These are phyloP conservation scores for Wickerhamomyces queroliae DNA, from an alignment of 805 yeast genomes.

Conservation along the genomic window DNA sequence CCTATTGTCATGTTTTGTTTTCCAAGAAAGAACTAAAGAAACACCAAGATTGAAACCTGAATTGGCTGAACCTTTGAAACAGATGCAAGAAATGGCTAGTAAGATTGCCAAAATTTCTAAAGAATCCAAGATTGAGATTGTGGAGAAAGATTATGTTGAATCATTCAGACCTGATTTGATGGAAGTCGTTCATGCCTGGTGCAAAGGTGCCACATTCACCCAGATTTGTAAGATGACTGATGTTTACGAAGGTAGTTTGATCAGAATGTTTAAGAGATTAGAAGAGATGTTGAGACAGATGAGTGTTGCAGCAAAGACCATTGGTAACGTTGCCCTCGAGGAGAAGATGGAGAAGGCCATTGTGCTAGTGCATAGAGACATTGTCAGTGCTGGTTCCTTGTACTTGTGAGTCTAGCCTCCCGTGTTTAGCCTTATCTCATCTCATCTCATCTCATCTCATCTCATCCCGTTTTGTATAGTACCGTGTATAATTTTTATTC, in stretches of 20 bases:
- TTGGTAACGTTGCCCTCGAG: slow-evolving; percentile 84
- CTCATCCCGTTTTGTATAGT: too few species aligned
- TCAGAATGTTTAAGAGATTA: slow-evolving; percentile 88
- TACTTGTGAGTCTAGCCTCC: slow-evolving; percentile 42
- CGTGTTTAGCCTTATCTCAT: too few species aligned
- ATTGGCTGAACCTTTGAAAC: slow-evolving; percentile 85
- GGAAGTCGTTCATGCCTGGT: slow-evolving; percentile 98
- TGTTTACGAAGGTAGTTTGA: slow-evolving; percentile 94
- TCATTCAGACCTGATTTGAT: slow-evolving; percentile 87
- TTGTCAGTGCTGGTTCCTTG: slow-evolving; percentile 93
- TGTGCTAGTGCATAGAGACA: slow-evolving; percentile 88
- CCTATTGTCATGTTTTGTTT: slow-evolving; percentile 87
- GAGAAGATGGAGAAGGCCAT: slow-evolving; percentile 84
- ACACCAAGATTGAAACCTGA: slow-evolving; percentile 83
- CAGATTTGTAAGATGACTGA: slow-evolving; percentile 99
- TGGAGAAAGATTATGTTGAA: slow-evolving; percentile 90
- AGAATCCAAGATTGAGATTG: slow-evolving; percentile 85
- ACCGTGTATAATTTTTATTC: too few species aligned
- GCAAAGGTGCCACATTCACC: slow-evolving; percentile 91
- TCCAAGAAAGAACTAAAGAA: slow-evolving; percentile 93
- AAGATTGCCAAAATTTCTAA: slow-evolving; percentile 84
- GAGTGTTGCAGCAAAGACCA: slow-evolving; percentile 87
- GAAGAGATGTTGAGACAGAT: slow-evolving; percentile 92
- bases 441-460: too few species aligned
- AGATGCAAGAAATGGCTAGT: slow-evolving; percentile 85